Conservation (phyloP, 2,329 filamentous ascomycete genomes). For the Pseudopithomyces maydicus region DNA sequence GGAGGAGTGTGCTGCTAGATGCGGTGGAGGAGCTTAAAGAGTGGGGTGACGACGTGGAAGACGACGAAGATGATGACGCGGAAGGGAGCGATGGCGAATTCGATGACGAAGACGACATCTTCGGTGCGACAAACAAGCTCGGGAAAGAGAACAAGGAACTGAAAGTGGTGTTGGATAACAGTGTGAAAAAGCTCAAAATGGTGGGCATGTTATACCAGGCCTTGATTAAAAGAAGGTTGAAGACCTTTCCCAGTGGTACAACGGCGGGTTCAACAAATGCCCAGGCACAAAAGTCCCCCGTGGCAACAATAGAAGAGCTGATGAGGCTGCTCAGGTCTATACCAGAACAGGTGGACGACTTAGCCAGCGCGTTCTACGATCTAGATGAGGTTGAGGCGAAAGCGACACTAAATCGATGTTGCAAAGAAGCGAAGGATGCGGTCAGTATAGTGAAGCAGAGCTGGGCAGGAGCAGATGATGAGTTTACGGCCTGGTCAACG, state of each 20-base stretch:
- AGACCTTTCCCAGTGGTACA: slow-evolving; percentile 52
- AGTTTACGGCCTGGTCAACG: slow-evolving; percentile 77
- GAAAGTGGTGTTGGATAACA: slow-evolving; percentile 67
- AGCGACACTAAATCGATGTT: slow-evolving; percentile 62
- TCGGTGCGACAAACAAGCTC: slow-evolving; percentile 66
- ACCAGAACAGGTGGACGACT: slow-evolving; percentile 71
- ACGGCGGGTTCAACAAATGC: background rate
- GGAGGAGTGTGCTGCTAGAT: slow-evolving; percentile 77
- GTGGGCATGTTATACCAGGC: slow-evolving; percentile 72
- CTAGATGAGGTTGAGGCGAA: slow-evolving; percentile 65
- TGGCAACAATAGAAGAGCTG: slow-evolving; percentile 58
- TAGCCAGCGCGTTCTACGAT: slow-evolving; percentile 75
- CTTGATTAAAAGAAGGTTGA: slow-evolving; percentile 71
- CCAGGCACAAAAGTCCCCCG: slow-evolving; percentile 12
- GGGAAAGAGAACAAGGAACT: slow-evolving; percentile 66
- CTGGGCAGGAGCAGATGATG: slow-evolving; percentile 72
- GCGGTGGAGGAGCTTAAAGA: slow-evolving; percentile 85
- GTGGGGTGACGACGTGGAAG: slow-evolving; percentile 64
- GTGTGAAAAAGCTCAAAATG: slow-evolving; percentile 69
- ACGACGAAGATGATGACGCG: slow-evolving; percentile 44
- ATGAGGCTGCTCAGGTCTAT: slow-evolving; percentile 63
- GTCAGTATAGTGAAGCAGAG: slow-evolving; percentile 61
- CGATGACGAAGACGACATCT: slow-evolving; percentile 69
- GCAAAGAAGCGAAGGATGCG: slow-evolving; percentile 62
- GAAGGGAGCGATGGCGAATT: slow-evolving; percentile 44